Evolutionary conservation across 148 eudicot species (phyloP), one percentile per base, ranked within the genome.

Genomic region (Rhododendron kiyosumense): DNA sequence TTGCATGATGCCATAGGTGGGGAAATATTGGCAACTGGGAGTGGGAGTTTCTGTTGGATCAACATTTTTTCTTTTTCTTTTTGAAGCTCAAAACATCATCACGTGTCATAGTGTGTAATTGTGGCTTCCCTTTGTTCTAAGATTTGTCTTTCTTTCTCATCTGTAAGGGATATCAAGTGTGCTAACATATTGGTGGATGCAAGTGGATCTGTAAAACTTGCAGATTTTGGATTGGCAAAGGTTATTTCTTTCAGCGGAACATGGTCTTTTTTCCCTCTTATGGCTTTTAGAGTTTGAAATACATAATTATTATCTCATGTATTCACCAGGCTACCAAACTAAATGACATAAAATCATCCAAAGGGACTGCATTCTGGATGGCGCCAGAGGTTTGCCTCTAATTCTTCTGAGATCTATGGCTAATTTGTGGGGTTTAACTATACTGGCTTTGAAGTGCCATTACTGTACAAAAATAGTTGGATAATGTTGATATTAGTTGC

Each of bases 301-400:
- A 34, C 18, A n/a, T 34, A 59, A 30, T 49, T 49, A 1, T 65
- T 38, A 14, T 83, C 26, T 49, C 74, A 7, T 79, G 84, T 74
- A 84, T 77, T 79, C 85, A 82, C 43, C 91, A 93, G 95, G 94
- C 93, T 69, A 87, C 94, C 34, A 89, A 88, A 83, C 65, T 96
- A 81, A 96, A 96, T 88, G 98, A 94, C 85, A 88, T 94, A 78
- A 94, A 91, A 85, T 96, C 98, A 85, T 93, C 94, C 94, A 94
- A 94, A 90, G 98, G 98, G 81, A 93, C 98, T 83, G 88, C 92
- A n/a, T 93, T 90, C 83, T 96, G 98, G 98, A 96, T 96, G 98
- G 95, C 95, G 26, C 95, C 95, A 26, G 95, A 93, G 95, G 95
- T 93, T 88, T 85, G 92, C 48, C 69, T 76, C 59, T 85, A 54